Evolutionary conservation across 768 basidiomycete species (phyloP), one percentile per base, ranked within the genome.

Genomic region (Gelatoporia subvermispora): DNA sequence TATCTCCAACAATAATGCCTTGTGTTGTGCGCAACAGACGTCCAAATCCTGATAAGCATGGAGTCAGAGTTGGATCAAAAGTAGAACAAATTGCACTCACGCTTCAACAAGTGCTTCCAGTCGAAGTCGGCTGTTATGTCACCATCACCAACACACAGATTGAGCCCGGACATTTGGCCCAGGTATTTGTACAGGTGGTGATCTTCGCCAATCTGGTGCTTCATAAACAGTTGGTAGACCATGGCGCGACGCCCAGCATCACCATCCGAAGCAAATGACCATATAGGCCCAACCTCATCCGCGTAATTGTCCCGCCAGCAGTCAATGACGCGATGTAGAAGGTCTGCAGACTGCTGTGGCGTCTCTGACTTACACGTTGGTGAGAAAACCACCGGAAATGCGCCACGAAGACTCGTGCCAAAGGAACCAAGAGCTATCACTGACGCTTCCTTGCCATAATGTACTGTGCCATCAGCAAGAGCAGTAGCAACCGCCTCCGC

Each of bases 381-480:
- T 16, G 38, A 45, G 9, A 59, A 34, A 7, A 58, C 17, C 15
- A 61, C 48, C 1, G 60, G 60, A 21, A 54, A 56, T 0, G 59
- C 57, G 13, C 59, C 59, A 25, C 58, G 58, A 15, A 50, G n/a
- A 1, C 5, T 11, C 21, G 11, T 16, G 8, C 44, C 54, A 35
- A 40, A 48, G 13, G 54, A 51, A 0, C 56, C 45, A 34, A 65
- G 46, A 2, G 64, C 64, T 11, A 54, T 56, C 1, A 67, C 64
- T 43, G 63, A 58, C 5, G 57, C 48, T 45, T 68, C 66, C 37
- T 63, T 43, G 3, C 56, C 66, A 38, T 66, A 46, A 49, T 67
- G 64, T 1, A 66, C 48, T 11, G 41, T 53, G 0, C 55, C 58
- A 1, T 58, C 54, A 0, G 34, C 39, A 2, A 65, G 52, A 7